Evolutionary conservation across 371 early-diverging fungal species (phyloP).

Genomic region (Mucor circinelloides): DNA sequence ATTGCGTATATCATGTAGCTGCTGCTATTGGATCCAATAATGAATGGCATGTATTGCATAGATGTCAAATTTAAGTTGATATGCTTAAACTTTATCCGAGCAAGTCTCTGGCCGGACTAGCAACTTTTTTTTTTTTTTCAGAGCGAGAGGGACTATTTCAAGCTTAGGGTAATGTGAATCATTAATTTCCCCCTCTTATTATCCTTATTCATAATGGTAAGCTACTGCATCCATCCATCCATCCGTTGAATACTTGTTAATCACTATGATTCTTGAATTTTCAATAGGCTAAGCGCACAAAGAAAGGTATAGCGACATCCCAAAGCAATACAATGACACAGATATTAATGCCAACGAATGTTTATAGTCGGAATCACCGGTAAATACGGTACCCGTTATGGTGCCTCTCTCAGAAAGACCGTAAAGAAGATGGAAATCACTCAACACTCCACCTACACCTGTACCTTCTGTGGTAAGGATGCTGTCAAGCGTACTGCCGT

Average conservation of each 20-base stretch:
- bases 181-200: slow-evolving; percentile 18
- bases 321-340: neutral
- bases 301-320: slow-evolving; percentile 11
- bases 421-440: slow-evolving; percentile 99
- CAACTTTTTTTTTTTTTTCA: neutral
- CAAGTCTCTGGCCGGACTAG: neutral
- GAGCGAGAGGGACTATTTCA: neutral
- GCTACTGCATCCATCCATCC: slow-evolving; percentile 11
- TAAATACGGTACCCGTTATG: slow-evolving; percentile 99
- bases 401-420: slow-evolving; percentile 99
- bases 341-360: neutral
- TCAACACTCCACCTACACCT: slow-evolving; percentile 99
- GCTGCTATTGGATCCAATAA: too few species aligned
- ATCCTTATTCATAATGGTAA: slow-evolving; percentile 23
- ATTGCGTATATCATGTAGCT: too few species aligned
- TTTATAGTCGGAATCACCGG: slow-evolving; percentile 99
- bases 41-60: too few species aligned
- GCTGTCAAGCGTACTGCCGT: slow-evolving; percentile 97
- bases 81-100: neutral
- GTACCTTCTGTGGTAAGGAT: slow-evolving; percentile 99
- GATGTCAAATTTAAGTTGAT: too few species aligned
- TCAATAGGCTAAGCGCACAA: slow-evolving; percentile 17
- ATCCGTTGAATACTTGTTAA: neutral
- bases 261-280: neutral
- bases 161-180: neutral